These are phyloP conservation scores for Neocatenulostroma microsporum DNA, from an alignment of 2,329 filamentous ascomycete genomes.

Conservation along the genomic window DNA sequence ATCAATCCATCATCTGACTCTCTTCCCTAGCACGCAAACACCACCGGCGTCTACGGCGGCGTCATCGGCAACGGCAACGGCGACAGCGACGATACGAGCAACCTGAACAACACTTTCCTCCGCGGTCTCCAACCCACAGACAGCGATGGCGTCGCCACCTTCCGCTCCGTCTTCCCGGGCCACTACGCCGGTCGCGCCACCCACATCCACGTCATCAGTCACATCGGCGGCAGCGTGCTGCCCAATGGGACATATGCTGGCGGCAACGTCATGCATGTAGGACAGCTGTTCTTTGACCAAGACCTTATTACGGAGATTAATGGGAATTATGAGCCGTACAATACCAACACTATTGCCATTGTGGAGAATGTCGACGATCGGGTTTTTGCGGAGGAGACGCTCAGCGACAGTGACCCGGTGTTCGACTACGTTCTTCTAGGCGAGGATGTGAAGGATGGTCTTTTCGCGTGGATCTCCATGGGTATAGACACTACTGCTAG, in stretches of 20 bases:
- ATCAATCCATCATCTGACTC: too few species aligned
- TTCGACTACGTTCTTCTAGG: constrained; percentile 52
- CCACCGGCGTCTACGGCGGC: constrained; percentile 42
- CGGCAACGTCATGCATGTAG: constrained; percentile 47
- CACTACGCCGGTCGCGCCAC: constrained; percentile 37
- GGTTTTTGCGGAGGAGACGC: constrained; percentile 41
- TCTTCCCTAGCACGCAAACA: constrained; percentile 33
- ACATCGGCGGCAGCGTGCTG: constrained; percentile 27
- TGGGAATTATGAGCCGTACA: constrained; percentile 41
- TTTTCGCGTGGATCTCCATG: constrained; percentile 49
- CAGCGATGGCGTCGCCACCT: constrained; percentile 35
- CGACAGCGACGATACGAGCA: constrained; percentile 24
- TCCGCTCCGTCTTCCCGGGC: constrained; percentile 39
- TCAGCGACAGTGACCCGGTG: constrained; percentile 50
- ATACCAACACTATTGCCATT: constrained; percentile 35
- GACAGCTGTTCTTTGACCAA: constrained; percentile 59
- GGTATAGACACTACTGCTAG: constrained; percentile 38
- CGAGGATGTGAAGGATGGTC: constrained; percentile 43
- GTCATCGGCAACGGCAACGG: constrained; percentile 28
- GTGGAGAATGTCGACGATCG: constrained; percentile 47
- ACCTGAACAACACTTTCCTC: constrained; percentile 32
- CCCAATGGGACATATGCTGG: constrained; percentile 45
- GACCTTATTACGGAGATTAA: constrained; percentile 46
- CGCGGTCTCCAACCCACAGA: constrained; percentile 38
- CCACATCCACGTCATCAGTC: constrained; percentile 37